Base-by-base conservation (phyloP, 2,329 filamentous ascomycete genomes). In the Colletotrichum lentis region DNA sequence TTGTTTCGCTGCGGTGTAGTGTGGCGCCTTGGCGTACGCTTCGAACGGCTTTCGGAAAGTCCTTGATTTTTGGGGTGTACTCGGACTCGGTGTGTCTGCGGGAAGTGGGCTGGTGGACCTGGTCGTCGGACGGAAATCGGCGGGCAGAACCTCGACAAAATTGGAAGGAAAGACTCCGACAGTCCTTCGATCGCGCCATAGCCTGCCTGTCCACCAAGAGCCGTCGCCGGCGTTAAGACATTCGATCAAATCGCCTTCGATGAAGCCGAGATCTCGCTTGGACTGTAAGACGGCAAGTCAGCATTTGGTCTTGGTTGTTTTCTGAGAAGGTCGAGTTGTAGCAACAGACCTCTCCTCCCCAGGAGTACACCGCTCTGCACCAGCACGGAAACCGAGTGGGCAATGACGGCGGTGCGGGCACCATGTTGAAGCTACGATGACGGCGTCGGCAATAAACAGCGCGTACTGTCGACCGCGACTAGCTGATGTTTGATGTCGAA, bases 231-330 rank as follows among this genome's bases (percentile, higher is more conserved):
- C 96, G 78, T 99, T 99, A 61, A 99, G 85, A 76, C 95, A 97
- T 86, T 99, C 96, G 78, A 99, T 99, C 72, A 99, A 81, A 80
- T 99, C 96, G 71, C 96, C 96, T 80, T 99, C 96, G 73, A 99
- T 91, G 80, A 99, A 99, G 18, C 96, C 96, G 66, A 99, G 86
- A 77, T 99, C 96, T 78, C 91, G 90, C 83, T 97, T 97, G 27
- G 91, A 95, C 90, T 91, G 68, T 14, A 27, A 57, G 22, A 70
- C 20, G 62, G 57, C 50, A 67, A 69, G 73, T 77, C 64, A 77
- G 76, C 44, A 37, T 54, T 59, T 41, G 49, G 31, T 14, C 39
- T 37, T 12, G 24, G 24, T 20, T n/a, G 24, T 50, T 37, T 43
- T 35, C 24, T 27, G 24, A 5, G 7, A 37, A 10, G 49, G 24